phyloP scores from a whole-genome alignment of 73 alveolate species.

The Urostyla sp. region DNA sequence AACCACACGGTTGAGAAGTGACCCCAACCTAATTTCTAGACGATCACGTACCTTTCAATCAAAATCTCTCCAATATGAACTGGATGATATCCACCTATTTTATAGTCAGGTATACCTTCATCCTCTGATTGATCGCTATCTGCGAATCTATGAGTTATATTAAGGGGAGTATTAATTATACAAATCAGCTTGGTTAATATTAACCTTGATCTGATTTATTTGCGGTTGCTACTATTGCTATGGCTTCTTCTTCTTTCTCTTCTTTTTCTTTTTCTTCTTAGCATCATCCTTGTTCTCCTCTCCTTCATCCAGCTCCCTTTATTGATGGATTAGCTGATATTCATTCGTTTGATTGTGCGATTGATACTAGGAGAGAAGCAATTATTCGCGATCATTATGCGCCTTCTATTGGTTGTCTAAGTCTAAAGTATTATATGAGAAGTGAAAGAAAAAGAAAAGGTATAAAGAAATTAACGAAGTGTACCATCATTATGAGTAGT shows the following conservation, averaged over 20 bases:
- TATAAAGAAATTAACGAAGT: too few relatives aligned
- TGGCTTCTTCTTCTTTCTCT: slow-evolving; percentile 19
- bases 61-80: slow-evolving; percentile 96
- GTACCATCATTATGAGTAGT: too few relatives aligned
- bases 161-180: neutral
- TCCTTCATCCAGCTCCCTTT: slow-evolving; percentile 20
- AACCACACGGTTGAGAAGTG: slow-evolving; percentile 99
- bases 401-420: too few relatives aligned
- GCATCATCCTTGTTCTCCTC: neutral
- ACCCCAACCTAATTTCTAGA: slow-evolving; percentile 97
- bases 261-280: slow-evolving; percentile 12
- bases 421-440: too few relatives aligned
- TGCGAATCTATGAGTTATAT: slow-evolving; percentile 19
- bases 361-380: too few relatives aligned
- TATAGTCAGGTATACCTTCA: slow-evolving; percentile 89
- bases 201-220: slow-evolving; percentile 6
- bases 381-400: too few relatives aligned
- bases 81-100: slow-evolving; percentile 98
- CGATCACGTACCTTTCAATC: slow-evolving; percentile 89
- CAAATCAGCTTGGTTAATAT: slow-evolving; percentile 15
- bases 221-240: neutral
- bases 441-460: too few relatives aligned
- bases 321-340: too few relatives aligned
- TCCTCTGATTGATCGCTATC: slow-evolving; percentile 77
- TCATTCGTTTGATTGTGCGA: too few relatives aligned